These are phyloP conservation scores for Cercospora beticola DNA, from an alignment of 2,329 filamentous ascomycete genomes.

Conservation along the genomic window DNA sequence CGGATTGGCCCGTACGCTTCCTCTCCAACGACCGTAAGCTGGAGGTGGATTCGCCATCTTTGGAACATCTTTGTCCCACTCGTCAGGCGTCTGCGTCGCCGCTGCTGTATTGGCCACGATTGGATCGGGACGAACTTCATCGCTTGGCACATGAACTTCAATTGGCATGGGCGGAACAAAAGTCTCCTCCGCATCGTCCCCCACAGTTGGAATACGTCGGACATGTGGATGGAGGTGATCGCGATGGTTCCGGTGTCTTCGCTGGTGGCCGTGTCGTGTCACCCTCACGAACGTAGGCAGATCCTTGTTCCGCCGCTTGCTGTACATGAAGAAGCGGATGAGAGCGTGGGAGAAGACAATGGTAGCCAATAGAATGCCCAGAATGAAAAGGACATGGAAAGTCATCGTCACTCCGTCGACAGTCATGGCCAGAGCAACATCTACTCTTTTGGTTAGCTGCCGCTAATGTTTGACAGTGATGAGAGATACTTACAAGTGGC, in stretches of 20 bases:
- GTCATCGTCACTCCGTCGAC: constrained; percentile 64
- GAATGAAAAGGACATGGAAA: constrained; percentile 76
- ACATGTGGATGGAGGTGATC: constrained; percentile 39
- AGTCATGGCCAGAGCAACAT: constrained; percentile 70
- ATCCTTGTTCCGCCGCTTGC: constrained; percentile 11
- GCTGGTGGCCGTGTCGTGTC: constrained; percentile 20
- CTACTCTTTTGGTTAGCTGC: constrained; percentile 45
- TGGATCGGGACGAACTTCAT: constrained; percentile 41
- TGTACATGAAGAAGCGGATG: constrained; percentile 65
- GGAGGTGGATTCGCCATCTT: constrained; percentile 59
- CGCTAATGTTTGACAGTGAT: not conserved
- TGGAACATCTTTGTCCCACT: constrained; percentile 29
- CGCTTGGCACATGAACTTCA: constrained; percentile 67
- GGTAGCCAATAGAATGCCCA: constrained; percentile 70
- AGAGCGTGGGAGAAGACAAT: constrained; percentile 80
- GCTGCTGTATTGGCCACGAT: constrained; percentile 25
- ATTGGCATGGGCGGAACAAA: constrained; percentile 75
- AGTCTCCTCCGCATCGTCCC: constrained; percentile 33
- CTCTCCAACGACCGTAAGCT: constrained; percentile 81
- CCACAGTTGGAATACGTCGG: constrained; percentile 22
- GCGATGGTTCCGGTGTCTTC: constrained; percentile 19
- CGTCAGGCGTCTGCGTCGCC: constrained; percentile 34
- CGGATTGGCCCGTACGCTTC: constrained; percentile 80
- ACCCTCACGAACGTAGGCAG: constrained; percentile 22
- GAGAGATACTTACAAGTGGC: constrained; percentile 34